Percentiles rank a stretch among this genome's conserved stretches.
Conservation (phyloP, 2,329 filamentous ascomycete species). For the Diaporthe nobilis region DNA sequence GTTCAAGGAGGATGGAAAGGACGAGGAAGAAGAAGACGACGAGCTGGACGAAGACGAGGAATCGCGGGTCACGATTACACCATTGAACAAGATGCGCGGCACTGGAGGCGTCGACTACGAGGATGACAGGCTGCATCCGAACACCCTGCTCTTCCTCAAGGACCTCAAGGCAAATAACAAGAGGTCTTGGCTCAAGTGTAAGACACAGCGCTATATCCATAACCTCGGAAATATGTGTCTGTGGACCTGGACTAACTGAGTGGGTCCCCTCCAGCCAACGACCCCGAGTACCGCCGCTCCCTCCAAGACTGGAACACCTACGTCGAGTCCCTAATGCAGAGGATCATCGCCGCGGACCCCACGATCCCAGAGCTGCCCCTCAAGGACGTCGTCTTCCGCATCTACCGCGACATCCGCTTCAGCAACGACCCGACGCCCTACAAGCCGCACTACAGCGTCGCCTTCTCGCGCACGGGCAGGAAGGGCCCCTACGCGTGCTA, state of each 20-base stretch:
- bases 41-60: constrained; percentile 53
- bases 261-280: constrained; percentile 71
- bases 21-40: constrained; percentile 53
- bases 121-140: constrained; percentile 67
- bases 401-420: constrained; percentile 90
- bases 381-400: constrained; percentile 89
- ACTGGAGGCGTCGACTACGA: constrained; percentile 62
- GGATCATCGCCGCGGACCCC: constrained; percentile 79
- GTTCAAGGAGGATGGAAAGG: constrained; percentile 51
- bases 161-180: constrained; percentile 73
- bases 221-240: accelerated
- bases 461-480: constrained; percentile 88
- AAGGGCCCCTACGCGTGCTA: constrained; percentile 92
- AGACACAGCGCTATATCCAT: constrained; percentile 39
- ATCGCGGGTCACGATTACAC: constrained; percentile 57
- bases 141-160: constrained; percentile 70
- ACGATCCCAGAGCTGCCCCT: constrained; percentile 89
- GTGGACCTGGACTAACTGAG: constrained; percentile 4
- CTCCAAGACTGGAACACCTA: constrained; percentile 88
- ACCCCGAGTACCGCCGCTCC: constrained; percentile 82
- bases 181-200: constrained; percentile 72
- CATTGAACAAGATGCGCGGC: constrained; percentile 57
- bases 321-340: constrained; percentile 78
- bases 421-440: constrained; percentile 88
- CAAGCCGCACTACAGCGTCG: constrained; percentile 89